These are phyloP conservation scores for Malus sylvestris DNA, from an alignment of 306 rosid genomes.

Conservation along the genomic window DNA sequence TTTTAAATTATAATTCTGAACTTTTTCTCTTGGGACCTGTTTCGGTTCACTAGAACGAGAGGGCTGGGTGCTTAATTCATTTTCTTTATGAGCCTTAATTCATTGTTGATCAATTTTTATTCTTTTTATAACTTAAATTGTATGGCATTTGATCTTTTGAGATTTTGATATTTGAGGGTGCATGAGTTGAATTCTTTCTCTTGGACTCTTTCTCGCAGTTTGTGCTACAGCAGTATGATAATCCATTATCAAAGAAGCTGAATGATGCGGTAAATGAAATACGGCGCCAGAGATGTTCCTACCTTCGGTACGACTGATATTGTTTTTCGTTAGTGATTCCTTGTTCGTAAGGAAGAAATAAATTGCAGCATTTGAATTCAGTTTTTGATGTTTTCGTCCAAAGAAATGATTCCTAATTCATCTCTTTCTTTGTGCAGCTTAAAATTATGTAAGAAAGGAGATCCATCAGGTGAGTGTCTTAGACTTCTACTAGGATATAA, in stretches of 20 bases:
- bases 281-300: slow-evolving; percentile 88
- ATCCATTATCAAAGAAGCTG: slow-evolving; percentile 66
- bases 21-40: not conserved
- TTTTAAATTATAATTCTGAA: not conserved
- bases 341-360: not conserved
- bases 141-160: not conserved
- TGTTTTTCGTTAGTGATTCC: not conserved
- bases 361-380: not conserved
- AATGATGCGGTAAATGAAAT: slow-evolving; percentile 87
- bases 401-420: not conserved
- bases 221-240: slow-evolving; percentile 71
- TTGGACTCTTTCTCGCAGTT: slow-evolving; percentile 36
- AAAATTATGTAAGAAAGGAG: slow-evolving; percentile 90
- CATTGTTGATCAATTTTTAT: not conserved
- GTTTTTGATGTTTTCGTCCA: not conserved
- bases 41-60: not conserved
- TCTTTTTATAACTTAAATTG: not conserved
- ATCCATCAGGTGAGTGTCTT: slow-evolving; percentile 52
- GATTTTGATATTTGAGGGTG: not conserved
- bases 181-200: not conserved
- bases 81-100: not conserved
- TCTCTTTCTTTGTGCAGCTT: slow-evolving; percentile 46
- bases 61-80: not conserved
- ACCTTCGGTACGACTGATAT: slow-evolving; percentile 62
- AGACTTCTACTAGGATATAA: too few relatives aligned